Percentiles rank a stretch among this genome's conserved stretches.
These are phyloP conservation scores for Beauveria rudraprayagi DNA, from an alignment of 2,329 filamentous ascomycete species.

Conservation along the genomic window DNA sequence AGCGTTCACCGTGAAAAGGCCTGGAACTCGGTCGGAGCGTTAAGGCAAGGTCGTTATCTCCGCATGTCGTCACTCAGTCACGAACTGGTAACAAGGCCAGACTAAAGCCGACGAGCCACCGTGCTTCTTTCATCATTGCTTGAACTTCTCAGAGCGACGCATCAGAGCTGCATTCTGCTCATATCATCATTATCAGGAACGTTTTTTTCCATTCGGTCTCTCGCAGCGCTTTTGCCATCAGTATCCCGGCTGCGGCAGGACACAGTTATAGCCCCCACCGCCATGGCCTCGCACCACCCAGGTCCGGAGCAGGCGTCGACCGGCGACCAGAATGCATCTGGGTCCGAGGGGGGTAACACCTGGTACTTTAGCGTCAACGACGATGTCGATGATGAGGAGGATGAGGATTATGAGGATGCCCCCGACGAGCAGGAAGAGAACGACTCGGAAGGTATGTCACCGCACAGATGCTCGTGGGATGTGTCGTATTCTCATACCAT, in stretches of 20 bases:
- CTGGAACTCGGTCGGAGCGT: not conserved
- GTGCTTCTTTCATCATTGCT: not conserved
- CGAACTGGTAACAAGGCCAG: not conserved
- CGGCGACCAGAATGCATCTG: not conserved
- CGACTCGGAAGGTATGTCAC: conserved; percentile 17
- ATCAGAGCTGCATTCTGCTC: not conserved
- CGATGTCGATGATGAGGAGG: conserved; percentile 15
- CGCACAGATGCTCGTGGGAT: not conserved
- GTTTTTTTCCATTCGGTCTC: not conserved
- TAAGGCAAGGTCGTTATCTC: conserved; percentile 7
- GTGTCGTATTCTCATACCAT: not conserved
- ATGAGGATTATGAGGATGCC: conserved; percentile 24
- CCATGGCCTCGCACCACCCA: not conserved
- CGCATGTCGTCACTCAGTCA: conserved; percentile 11
- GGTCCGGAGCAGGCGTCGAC: not conserved
- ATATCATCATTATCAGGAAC: not conserved
- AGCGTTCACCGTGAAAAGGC: not conserved
- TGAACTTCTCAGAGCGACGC: not conserved
- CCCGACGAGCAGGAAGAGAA: conserved; percentile 18
- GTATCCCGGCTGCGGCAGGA: not conserved
- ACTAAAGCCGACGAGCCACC: not conserved
- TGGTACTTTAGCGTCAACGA: conserved; percentile 10
- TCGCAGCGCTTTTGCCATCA: not conserved
- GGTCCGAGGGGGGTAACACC: conserved; percentile 1
- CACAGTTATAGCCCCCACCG: not conserved